Percentiles rank a stretch among this genome's conserved stretches.
These are phyloP conservation scores for Croton laevigatus DNA, from an alignment of 441 rosid species.

Conservation along the genomic window DNA sequence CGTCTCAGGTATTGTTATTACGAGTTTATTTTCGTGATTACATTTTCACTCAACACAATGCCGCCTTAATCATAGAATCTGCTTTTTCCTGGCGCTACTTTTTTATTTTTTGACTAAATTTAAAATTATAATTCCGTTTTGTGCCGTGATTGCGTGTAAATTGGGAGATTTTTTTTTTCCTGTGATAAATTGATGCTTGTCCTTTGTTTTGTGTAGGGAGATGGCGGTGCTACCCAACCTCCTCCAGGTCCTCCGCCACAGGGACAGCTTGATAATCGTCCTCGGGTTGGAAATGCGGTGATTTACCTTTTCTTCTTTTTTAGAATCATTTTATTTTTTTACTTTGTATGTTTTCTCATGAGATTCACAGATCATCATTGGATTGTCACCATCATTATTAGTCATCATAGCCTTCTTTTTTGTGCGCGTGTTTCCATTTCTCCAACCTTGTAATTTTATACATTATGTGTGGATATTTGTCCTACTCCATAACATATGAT, in stretches of 20 bases:
- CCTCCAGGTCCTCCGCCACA: constrained; percentile 28
- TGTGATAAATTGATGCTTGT: neutral
- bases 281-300: constrained; percentile 47
- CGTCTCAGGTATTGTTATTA: constrained; percentile 25
- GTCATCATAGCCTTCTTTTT: neutral
- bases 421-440: neutral
- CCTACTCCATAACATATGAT: neutral
- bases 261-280: constrained; percentile 30
- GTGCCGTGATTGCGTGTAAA: neutral
- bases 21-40: neutral
- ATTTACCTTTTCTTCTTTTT: neutral
- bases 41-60: neutral
- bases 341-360: neutral
- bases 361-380: neutral
- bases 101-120: neutral
- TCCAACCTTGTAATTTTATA: neutral
- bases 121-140: neutral
- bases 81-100: neutral
- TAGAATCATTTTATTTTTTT: neutral
- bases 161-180: neutral
- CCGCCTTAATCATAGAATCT: neutral
- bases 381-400: neutral
- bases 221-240: constrained; percentile 30
- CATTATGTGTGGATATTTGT: neutral
- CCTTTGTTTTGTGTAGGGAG: constrained; percentile 34